Base-by-base conservation (phyloP, 192 early-diverging fungal species). In the Podila epicladia region DNA sequence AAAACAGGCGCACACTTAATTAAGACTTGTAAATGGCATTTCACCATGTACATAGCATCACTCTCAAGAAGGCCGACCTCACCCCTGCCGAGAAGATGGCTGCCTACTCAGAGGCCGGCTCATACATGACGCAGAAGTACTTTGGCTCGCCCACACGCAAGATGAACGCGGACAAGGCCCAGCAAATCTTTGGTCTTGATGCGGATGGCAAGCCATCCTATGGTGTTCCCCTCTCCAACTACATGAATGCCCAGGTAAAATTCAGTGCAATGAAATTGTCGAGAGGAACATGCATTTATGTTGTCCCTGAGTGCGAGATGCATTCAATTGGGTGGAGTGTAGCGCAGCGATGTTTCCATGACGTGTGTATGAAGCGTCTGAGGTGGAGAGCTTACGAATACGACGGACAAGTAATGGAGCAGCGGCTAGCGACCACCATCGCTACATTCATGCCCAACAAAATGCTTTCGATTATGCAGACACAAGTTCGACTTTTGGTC, bases 201-300 rank as follows among this genome's bases (percentile, higher is more conserved):
- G 78, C 82, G 26, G 84, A 89, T 48, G 90, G 90, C 69, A 83
- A 76, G 7, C 83, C 86, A 12, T 64, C 87, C 7, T 90, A 91
- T 45, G 93, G 92, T 53, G 89, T 95, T 35, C 95, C 96, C 17
- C 86, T 96, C 38, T 92, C 94, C 64, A 94, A 97, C 88, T 97
- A 91, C 82, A 92, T 95, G 95, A 98, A 99, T 71, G 97, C 96
- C 8, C 92, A 94, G 82, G 89, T 89, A 80, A 55, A 55, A 1
- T 55, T 55, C 8, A 24, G 6, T 0, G n/a, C 17, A 55, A 55
- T 55, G 53, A 45, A 45, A 3, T 45, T 11, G n/a, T 45, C 15
- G 41, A 45, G 41, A 11, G 4, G 41, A 3, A 0, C 41, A 45
- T 45, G 41, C 41, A 45, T 45, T 45, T 15, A 45, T 1, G 41